These are phyloP conservation scores for Glaciozyma antarctica DNA, from an alignment of 768 basidiomycete species.

Conservation along the genomic window DNA sequence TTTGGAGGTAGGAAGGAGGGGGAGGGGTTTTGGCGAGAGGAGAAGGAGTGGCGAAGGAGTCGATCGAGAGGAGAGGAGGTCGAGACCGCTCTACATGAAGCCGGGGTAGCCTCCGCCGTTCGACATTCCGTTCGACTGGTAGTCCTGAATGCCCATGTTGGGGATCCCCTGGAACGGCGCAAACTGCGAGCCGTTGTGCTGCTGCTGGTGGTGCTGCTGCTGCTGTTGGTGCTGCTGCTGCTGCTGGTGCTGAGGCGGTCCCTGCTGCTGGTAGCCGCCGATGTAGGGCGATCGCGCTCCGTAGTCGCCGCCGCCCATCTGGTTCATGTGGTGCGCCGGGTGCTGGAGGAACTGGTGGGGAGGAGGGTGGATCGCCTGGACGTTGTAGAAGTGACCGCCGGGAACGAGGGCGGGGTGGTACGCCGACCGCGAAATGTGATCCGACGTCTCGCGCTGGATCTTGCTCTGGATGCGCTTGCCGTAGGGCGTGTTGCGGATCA, in stretches of 20 bases:
- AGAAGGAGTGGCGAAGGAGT: background rate
- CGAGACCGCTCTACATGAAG: background rate
- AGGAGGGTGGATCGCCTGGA: constrained; percentile 1
- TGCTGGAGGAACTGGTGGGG: constrained; percentile 3
- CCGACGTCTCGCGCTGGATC: constrained; percentile 60
- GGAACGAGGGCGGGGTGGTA: constrained; percentile 12
- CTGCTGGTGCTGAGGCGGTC: background rate
- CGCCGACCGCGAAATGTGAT: constrained; percentile 9
- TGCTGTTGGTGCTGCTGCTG: background rate
- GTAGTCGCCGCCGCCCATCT: constrained; percentile 1
- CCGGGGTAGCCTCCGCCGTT: background rate
- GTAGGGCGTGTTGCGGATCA: constrained; percentile 98
- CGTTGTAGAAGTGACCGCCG: constrained; percentile 25
- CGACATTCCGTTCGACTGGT: constrained; percentile 2
- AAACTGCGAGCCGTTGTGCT: background rate
- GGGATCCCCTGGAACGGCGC: background rate
- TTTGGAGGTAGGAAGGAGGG: background rate
- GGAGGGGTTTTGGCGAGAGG: background rate
- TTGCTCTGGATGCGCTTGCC: constrained; percentile 99
- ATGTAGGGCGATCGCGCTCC: constrained; percentile 4
- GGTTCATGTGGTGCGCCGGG: constrained; percentile 6
- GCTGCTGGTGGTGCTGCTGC: background rate
- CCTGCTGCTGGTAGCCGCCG: constrained; percentile 6
- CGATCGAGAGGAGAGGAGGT: background rate
- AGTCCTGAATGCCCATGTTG: background rate